phyloP scores from a whole-genome alignment of 176 grass and related monocot genomes.

The Carex kokanica region DNA sequence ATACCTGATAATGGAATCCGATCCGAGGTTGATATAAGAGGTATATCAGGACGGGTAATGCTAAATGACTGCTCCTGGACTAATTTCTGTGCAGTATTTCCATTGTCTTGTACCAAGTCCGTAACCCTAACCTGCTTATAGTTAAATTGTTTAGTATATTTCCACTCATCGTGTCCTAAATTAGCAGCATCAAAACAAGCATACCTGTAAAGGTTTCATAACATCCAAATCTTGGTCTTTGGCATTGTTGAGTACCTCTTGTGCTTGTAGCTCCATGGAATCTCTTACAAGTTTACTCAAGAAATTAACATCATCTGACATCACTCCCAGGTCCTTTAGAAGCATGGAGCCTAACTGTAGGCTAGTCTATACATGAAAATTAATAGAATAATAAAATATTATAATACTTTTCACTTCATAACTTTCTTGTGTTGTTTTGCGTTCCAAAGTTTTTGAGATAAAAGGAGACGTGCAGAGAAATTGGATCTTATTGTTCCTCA shows the following conservation, averaged over 20 bases:
- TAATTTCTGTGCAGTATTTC: conserved; percentile 36
- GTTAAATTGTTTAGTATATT: conserved; percentile 27
- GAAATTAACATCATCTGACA: conserved; percentile 97
- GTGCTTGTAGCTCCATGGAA: conserved; percentile 89
- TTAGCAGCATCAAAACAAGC: neutral
- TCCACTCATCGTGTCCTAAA: conserved; percentile 2
- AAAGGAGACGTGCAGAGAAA: conserved; percentile 3
- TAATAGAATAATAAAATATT: conserved; percentile 26
- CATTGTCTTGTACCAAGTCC: conserved; percentile 58
- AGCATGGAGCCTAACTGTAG: conserved; percentile 91
- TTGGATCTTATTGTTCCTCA: neutral
- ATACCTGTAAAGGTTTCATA: conserved; percentile 84
- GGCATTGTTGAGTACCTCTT: conserved; percentile 50
- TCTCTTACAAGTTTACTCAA: conserved; percentile 86
- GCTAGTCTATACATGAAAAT: conserved; percentile 55
- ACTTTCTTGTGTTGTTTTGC: neutral
- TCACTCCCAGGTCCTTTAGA: conserved; percentile 77
- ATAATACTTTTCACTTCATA: neutral
- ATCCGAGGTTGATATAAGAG: conserved; percentile 21
- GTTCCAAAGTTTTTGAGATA: neutral
- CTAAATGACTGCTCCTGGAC: conserved; percentile 49
- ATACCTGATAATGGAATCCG: conserved; percentile 17
- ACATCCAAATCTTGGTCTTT: conserved; percentile 43
- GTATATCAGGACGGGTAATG: conserved; percentile 50
- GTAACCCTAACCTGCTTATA: conserved; percentile 67